Percentiles rank a stretch among this genome's conserved stretches.
phyloP scores from a whole-genome alignment of 345 rosid genomes.

The Gossypium raimondii region DNA sequence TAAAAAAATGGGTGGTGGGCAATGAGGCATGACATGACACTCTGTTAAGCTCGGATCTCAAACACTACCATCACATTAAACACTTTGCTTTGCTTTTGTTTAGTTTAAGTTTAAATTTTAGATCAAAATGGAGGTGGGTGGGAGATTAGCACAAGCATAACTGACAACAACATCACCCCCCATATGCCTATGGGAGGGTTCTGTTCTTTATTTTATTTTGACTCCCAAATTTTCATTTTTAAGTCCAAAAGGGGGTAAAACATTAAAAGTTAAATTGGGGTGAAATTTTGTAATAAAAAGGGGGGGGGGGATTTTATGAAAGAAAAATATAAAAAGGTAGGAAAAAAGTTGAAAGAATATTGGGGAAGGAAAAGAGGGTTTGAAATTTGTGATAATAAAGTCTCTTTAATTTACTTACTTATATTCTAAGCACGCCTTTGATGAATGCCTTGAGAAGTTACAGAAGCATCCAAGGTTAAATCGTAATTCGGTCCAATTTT shows the following conservation, averaged over 20 bases:
- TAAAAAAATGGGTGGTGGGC: constrained; percentile 28
- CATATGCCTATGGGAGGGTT: constrained; percentile 16
- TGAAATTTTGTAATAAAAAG: not conserved
- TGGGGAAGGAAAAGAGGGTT: constrained; percentile 29
- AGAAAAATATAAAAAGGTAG: constrained; percentile 1
- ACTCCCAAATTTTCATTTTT: not conserved
- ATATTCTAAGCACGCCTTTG: constrained; percentile 25
- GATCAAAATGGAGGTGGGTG: not conserved
- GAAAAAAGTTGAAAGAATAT: constrained; percentile 18
- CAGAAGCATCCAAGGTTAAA: constrained; percentile 40
- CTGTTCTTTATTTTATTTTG: not conserved
- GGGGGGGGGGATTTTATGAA: not conserved
- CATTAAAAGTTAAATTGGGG: constrained; percentile 12
- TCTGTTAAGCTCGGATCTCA: constrained; percentile 56
- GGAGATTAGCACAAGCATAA: constrained; percentile 18
- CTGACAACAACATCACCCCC: constrained; percentile 17
- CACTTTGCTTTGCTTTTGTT: no score
- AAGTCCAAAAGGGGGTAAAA: constrained; percentile 26
- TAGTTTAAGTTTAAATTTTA: no score
- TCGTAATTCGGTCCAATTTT: not conserved
- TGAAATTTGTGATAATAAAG: constrained; percentile 48
- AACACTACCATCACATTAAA: constrained; percentile 7
- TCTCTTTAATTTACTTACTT: constrained; percentile 23
- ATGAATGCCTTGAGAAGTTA: constrained; percentile 9
- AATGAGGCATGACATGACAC: constrained; percentile 27